Percentiles rank a stretch among this genome's conserved stretches.
These are phyloP conservation scores for Jacaranda copaia DNA, from an alignment of 257 asterid genomes.

Conservation along the genomic window DNA sequence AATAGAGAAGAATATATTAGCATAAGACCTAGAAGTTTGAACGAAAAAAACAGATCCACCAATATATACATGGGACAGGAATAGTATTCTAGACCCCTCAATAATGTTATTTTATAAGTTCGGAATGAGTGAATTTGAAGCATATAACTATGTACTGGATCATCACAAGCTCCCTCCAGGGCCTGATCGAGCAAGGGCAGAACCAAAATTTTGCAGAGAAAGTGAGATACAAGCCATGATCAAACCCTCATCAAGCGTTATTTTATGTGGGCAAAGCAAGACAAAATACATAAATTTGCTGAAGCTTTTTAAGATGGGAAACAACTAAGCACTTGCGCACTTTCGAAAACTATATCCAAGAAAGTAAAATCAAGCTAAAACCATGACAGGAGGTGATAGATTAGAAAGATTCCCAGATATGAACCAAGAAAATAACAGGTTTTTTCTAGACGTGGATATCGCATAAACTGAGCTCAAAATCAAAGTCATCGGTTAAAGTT, in stretches of 20 bases:
- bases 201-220: slow-evolving; percentile 38
- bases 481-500: slow-evolving; percentile 30
- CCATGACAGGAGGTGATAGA: slow-evolving; percentile 15
- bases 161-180: slow-evolving; percentile 12
- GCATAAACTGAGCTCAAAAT: slow-evolving; percentile 30
- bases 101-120: slow-evolving; percentile 64
- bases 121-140: slow-evolving; percentile 40
- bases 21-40: slow-evolving; percentile 34
- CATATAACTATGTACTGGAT: slow-evolving; percentile 11
- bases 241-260: slow-evolving; percentile 55
- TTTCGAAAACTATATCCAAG: slow-evolving; percentile 38
- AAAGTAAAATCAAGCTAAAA: slow-evolving; percentile 22
- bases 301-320: slow-evolving; percentile 49
- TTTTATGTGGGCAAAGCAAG: slow-evolving; percentile 67
- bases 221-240: slow-evolving; percentile 40
- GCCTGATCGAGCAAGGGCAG: slow-evolving; percentile 44
- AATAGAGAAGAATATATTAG: slow-evolving; percentile 20
- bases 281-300: slow-evolving; percentile 42
- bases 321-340: slow-evolving; percentile 44
- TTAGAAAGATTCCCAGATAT: slow-evolving; percentile 27
- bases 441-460: neutral
- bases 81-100: slow-evolving; percentile 44
- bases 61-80: slow-evolving; percentile 17
- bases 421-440: slow-evolving; percentile 16
- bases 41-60: slow-evolving; percentile 13